These are phyloP conservation scores for Bipolaris zeicola DNA, from an alignment of 2,329 filamentous ascomycete species.

Conservation along the genomic window DNA sequence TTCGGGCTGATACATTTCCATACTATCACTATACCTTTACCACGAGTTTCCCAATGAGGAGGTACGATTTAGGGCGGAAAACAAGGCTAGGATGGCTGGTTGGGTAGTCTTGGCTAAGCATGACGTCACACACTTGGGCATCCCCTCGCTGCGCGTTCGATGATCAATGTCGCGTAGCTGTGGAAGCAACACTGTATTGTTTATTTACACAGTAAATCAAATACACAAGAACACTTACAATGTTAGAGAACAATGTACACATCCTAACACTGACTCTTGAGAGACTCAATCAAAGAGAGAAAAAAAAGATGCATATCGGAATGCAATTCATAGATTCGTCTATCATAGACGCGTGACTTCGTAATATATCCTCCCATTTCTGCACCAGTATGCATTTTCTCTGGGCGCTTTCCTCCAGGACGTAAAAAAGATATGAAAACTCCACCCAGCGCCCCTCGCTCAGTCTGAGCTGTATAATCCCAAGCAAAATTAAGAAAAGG, in stretches of 20 bases:
- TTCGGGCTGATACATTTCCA: too few relatives aligned
- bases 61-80: background rate
- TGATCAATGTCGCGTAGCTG: background rate
- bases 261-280: background rate
- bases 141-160: background rate
- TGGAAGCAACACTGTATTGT: background rate
- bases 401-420: background rate
- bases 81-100: background rate
- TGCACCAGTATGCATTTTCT: background rate
- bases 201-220: background rate
- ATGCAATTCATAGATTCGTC: constrained; percentile 13
- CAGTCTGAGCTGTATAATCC: constrained; percentile 10
- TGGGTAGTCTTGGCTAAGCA: background rate
- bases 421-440: constrained; percentile 10
- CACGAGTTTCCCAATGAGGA: too few relatives aligned
- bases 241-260: background rate
- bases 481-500: background rate
- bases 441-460: constrained; percentile 28
- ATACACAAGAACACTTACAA: background rate
- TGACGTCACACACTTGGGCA: background rate
- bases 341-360: constrained; percentile 15
- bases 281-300: background rate
- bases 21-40: too few relatives aligned
- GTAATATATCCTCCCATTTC: constrained; percentile 6
- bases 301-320: background rate